Evolutionary conservation across 2,329 filamentous ascomycete genomes (phyloP).

Genomic region (Colletotrichum shisoi): DNA sequence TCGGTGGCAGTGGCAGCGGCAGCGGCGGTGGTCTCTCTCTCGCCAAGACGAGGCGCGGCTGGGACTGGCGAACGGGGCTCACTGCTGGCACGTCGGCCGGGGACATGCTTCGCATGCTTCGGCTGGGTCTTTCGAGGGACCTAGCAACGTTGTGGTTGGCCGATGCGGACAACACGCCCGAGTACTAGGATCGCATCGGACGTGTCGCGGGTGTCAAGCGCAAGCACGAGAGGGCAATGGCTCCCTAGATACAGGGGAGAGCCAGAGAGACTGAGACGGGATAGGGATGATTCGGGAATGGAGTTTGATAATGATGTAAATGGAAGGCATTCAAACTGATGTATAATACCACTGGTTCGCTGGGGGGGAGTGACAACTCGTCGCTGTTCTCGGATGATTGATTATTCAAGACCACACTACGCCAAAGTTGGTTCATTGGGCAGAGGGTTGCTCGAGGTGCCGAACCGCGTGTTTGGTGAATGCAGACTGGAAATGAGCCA

Average conservation of each 20-base stretch:
- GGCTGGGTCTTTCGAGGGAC: constrained; percentile 77
- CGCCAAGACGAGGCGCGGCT: constrained; percentile 64
- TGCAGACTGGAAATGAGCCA: background rate
- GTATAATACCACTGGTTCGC: constrained; percentile 23
- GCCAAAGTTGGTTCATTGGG: background rate
- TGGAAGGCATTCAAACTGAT: constrained; percentile 17
- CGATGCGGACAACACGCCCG: constrained; percentile 66
- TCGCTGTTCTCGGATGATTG: background rate
- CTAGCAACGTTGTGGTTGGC: constrained; percentile 74
- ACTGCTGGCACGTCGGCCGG: constrained; percentile 68
- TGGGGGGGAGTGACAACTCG: background rate
- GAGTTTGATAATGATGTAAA: constrained; percentile 25
- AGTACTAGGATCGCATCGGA: constrained; percentile 47
- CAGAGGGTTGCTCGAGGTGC: background rate
- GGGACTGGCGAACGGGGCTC: constrained; percentile 84
- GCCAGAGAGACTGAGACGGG: background rate
- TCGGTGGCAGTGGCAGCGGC: constrained; percentile 58
- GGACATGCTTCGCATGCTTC: constrained; percentile 76
- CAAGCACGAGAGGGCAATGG: constrained; percentile 20
- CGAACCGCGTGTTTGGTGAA: background rate
- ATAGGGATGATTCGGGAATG: background rate
- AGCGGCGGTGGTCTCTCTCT: constrained; percentile 49
- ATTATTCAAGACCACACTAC: background rate
- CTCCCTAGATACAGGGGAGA: background rate
- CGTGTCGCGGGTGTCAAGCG: constrained; percentile 33